Base-by-base conservation (phyloP, 129 eudicot species). In the Flaveria robusta region DNA sequence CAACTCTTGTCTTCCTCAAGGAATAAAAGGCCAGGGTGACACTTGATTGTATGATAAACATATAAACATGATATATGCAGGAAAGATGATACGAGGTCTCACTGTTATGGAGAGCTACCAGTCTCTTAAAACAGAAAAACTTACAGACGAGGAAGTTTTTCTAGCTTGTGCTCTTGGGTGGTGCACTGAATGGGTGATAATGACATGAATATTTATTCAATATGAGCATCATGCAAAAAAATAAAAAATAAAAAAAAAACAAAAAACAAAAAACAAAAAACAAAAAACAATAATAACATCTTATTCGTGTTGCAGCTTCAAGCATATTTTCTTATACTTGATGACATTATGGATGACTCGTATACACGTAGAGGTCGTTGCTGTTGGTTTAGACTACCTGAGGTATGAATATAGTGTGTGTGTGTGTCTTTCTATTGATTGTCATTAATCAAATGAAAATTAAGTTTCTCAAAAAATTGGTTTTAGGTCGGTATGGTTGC, bases 101-200 rank as follows among this genome's bases (percentile, higher is more conserved):
- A n/a, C n/a, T n/a, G n/a, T n/a, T n/a, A n/a, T n/a, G n/a, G n/a
- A n/a, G n/a, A n/a, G n/a, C n/a, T n/a, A n/a, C n/a, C n/a, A n/a
- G n/a, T n/a, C n/a, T n/a, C n/a, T n/a, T n/a, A n/a, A n/a, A n/a
- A n/a, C n/a, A n/a, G n/a, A n/a, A n/a, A n/a, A n/a, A n/a, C n/a
- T n/a, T 85, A 45, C 87, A 29, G 84, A 83, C 15, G 89, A 88
- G 19, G 97, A 91, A 78, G 16, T 80, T 41, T 86, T 91, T 82
- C 97, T 88, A 67, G 70, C 95, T 7, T 75, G 86, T 71, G 81
- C 90, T 24, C 89, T 87, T 81, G 96, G 96, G 50, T 89, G 96
- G 96, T 91, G 97, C 69, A 82, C 87, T 34, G 90, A 88, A 87
- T 91, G 97, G 97, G 96, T 87, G 81, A 18, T 73, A 13, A 62